Base-by-base conservation (phyloP, 2,329 filamentous ascomycete genomes). In the Karstenula rhodostoma region DNA sequence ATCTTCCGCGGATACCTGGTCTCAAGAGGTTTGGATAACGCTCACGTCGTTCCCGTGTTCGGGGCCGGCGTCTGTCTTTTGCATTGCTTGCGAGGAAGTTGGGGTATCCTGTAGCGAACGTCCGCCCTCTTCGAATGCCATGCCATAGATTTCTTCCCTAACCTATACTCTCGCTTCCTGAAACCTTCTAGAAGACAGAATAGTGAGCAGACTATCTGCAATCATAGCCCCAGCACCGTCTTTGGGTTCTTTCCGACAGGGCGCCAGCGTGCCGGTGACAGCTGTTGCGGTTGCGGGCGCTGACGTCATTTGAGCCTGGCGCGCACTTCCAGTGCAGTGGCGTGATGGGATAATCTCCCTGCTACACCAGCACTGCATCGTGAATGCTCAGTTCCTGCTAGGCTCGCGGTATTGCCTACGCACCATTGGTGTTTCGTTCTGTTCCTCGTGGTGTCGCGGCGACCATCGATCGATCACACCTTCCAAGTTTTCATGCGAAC, bases 1-100 rank as follows among this genome's bases (percentile, higher is more conserved):
- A 27, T 54, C 52, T 55, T 35, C 27, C 52, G n/a, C 29, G 52
- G 52, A 46, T 46, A 47, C 52, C 52, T 50, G 43, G 32, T 47
- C 52, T 47, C 43, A 29, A 29, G 37, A 37, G 17, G 37, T 54
- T 54, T 57, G 32, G 44, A 52, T 40, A 52, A 17, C 23, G 43
- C 49, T 25, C 49, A 42, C 43, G 48, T 57, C 22, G 49, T 40
- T 32, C 25, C 50, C 46, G 33, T 22, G 37, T 51, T 22, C 25
- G 32, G 40, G 48, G 6, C 27, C 33, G 27, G 46, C 22, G 55
- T 48, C 56, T 44, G 47, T 47, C 57, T 56, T 37, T 33, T 56
- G 61, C 63, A 63, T 65, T 60, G 61, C 56, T 61, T 63, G 60
- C 57, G 60, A 53, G 53, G 53, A 59, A 57, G 54, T 52, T 56